A percentile compares a stretch with the other conserved stretches of the same genome.
Conservation (phyloP, 192 early-diverging fungal genomes). For the Coemansia sp. region DNA sequence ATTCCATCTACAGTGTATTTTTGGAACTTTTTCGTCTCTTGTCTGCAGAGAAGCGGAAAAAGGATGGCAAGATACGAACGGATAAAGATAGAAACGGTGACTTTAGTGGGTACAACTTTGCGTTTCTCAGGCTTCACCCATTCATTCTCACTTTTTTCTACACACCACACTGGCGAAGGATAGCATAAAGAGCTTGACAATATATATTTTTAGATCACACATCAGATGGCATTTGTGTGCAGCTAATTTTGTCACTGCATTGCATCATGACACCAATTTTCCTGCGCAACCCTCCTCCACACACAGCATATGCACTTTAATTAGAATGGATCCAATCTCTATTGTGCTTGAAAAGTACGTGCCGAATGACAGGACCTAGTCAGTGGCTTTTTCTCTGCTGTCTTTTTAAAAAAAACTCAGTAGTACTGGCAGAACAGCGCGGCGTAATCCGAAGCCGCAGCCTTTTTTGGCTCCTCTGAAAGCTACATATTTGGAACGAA, state of each 20-base stretch:
- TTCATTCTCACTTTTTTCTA: too few relatives aligned
- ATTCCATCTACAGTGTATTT: slow-evolving; percentile 1
- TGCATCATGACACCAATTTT: background rate
- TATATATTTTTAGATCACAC: slow-evolving; percentile 1
- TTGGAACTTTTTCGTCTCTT: slow-evolving; percentile 1
- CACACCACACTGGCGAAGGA: too few relatives aligned
- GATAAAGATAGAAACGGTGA: background rate
- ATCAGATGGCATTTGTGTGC: slow-evolving; percentile 3
- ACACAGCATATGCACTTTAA: background rate
- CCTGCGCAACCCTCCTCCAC: too few relatives aligned
- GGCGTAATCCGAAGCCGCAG: slow-evolving; percentile 36
- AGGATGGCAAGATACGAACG: background rate
- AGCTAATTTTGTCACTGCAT: background rate
- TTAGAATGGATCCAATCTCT: background rate
- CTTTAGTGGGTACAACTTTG: background rate
- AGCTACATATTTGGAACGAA: slow-evolving; percentile 25
- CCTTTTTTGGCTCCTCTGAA: slow-evolving; percentile 37
- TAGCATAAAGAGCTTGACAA: background rate
- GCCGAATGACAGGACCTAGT: background rate
- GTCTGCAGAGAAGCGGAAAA: background rate
- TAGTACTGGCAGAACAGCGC: slow-evolving; percentile 45
- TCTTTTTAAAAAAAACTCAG: too few relatives aligned
- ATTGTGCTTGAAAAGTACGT: background rate
- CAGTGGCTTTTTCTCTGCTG: background rate
- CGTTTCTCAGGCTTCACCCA: background rate